Percentiles rank a stretch among this genome's conserved stretches.
These are phyloP conservation scores for Cystobasidium onofrii DNA, from an alignment of 768 basidiomycete species.

Conservation along the genomic window DNA sequence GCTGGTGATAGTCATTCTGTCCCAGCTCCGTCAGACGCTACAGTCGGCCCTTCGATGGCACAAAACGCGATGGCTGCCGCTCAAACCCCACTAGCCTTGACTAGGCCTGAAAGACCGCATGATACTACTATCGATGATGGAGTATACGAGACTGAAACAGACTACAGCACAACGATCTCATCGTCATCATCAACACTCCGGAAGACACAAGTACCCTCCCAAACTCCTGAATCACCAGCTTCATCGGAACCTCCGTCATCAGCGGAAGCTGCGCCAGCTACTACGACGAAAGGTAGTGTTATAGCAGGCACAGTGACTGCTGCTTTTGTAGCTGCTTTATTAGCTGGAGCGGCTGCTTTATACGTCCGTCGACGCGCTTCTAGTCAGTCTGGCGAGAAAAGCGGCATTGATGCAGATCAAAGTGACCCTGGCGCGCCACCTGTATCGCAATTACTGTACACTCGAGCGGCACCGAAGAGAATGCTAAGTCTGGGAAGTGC, in stretches of 20 bases:
- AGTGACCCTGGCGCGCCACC: neutral
- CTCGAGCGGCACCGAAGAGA: constrained; percentile 32
- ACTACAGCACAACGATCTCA: neutral
- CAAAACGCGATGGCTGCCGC: neutral
- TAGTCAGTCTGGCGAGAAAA: neutral
- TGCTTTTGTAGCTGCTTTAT: constrained; percentile 31
- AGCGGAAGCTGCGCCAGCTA: neutral
- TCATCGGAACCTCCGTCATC: neutral
- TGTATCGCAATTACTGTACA: constrained; percentile 38
- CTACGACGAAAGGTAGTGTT: neutral
- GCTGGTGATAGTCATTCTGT: neutral
- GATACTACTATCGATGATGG: neutral
- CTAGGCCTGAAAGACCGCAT: neutral
- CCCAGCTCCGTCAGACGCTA: neutral
- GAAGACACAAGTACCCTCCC: neutral
- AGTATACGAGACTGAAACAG: neutral
- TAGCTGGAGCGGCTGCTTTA: constrained; percentile 32
- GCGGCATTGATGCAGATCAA: neutral
- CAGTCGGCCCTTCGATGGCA: neutral
- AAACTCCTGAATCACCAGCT: neutral
- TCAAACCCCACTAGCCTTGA: neutral
- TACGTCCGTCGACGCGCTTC: constrained; percentile 29
- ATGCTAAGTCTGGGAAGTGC: constrained; percentile 37
- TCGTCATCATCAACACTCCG: neutral
- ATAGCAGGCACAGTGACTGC: constrained; percentile 25